Conservation (phyloP, 2,329 filamentous ascomycete species). For the Aspergillus sp. region DNA sequence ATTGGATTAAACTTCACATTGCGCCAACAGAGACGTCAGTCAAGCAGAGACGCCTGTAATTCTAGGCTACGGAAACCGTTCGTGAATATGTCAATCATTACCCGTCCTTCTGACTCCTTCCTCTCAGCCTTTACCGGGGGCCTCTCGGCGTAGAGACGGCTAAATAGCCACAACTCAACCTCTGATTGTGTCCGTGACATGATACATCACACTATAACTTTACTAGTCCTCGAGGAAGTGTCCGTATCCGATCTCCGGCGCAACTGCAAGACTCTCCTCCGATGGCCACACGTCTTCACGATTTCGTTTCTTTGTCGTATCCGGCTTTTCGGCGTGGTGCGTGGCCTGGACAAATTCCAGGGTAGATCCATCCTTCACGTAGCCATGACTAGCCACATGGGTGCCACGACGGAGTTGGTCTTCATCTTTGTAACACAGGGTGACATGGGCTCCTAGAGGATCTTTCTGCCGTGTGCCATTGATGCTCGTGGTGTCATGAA, state of each 20-base stretch:
- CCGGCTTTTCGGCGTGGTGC: slow-evolving; percentile 1
- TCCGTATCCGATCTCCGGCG: slow-evolving; percentile 8
- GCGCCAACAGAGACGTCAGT: too few species aligned
- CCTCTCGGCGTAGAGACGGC: too few species aligned
- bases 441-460: slow-evolving; percentile 18
- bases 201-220: neutral
- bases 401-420: slow-evolving; percentile 18
- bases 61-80: too few species aligned
- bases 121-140: too few species aligned
- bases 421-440: slow-evolving; percentile 22
- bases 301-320: neutral
- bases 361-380: neutral
- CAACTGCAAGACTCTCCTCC: slow-evolving; percentile 6
- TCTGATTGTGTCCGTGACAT: too few species aligned
- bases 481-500: slow-evolving; percentile 21
- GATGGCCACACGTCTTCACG: slow-evolving; percentile 4
- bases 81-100: too few species aligned
- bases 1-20: too few species aligned
- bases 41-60: too few species aligned
- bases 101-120: too few species aligned
- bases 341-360: slow-evolving; percentile 1
- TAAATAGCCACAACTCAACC: too few species aligned
- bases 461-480: slow-evolving; percentile 21
- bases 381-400: slow-evolving; percentile 20
- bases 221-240: neutral